These are phyloP conservation scores for Trypanosoma avium DNA, from an alignment of 208 protist genomes.

Conservation along the genomic window DNA sequence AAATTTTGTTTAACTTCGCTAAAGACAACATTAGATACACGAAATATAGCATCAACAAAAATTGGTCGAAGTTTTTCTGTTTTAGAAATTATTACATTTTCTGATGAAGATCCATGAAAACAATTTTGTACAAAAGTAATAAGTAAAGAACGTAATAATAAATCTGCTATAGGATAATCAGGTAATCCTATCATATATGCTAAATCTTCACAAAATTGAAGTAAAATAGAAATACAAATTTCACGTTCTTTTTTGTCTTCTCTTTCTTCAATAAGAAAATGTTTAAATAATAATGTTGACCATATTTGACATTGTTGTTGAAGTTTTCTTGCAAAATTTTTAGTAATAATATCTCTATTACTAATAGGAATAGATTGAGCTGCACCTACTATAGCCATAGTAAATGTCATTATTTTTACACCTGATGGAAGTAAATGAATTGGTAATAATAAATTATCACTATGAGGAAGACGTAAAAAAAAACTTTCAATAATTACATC, in stretches of 20 bases:
- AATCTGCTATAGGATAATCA: conserved; percentile 75
- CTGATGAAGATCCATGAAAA: conserved; percentile 9
- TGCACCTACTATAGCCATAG: conserved; percentile 59
- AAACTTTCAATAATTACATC: conserved; percentile 39
- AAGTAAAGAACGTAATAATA: conserved; percentile 60
- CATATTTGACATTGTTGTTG: conserved; percentile 65
- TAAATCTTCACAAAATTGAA: conserved; percentile 73
- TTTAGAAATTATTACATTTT: conserved; percentile 4
- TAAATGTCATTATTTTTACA: conserved; percentile 55
- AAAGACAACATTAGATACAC: conserved; percentile 57
- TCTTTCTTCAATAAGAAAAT: conserved; percentile 35
- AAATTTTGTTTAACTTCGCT: conserved; percentile 19
- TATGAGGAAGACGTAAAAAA: conserved; percentile 48
- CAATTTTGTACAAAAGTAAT: conserved; percentile 37
- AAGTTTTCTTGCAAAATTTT: conserved; percentile 29
- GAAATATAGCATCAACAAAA: conserved; percentile 64
- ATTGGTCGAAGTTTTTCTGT: conserved; percentile 38
- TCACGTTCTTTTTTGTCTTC: conserved; percentile 43
- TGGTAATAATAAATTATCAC: conserved; percentile 43
- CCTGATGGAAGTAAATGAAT: conserved; percentile 33
- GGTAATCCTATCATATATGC: conserved; percentile 63
- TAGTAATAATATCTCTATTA: conserved; percentile 19
- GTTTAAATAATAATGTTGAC: conserved; percentile 40
- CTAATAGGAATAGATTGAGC: conserved; percentile 64
- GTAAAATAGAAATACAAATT: conserved; percentile 27